Evolutionary conservation across 2,329 filamentous ascomycete species (phyloP).

Genomic region (Plenodomus lindquistii): DNA sequence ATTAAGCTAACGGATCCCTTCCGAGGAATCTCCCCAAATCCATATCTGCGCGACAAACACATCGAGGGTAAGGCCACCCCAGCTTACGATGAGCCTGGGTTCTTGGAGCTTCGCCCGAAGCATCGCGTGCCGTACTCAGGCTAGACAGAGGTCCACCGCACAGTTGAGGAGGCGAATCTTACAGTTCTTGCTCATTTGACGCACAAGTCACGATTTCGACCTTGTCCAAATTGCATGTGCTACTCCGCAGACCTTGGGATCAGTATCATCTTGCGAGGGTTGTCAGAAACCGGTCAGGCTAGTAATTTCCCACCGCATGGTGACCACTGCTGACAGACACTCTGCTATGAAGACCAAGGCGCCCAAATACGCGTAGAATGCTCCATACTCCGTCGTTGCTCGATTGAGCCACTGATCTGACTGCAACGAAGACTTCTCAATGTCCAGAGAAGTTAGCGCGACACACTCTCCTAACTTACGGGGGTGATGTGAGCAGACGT

Average conservation of each 20-base stretch:
- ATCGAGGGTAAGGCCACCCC: background rate
- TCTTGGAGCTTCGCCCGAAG: too few species aligned
- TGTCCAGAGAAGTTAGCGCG: background rate
- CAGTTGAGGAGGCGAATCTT: too few species aligned
- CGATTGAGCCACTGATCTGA: background rate
- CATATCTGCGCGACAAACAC: background rate
- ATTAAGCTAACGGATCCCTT: background rate
- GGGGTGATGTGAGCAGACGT: background rate
- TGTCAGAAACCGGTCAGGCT: background rate
- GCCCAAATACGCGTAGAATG: too few species aligned
- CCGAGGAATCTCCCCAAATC: background rate
- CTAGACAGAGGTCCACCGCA: too few species aligned
- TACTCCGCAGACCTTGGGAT: background rate
- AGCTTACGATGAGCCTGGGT: background rate
- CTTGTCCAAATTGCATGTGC: background rate
- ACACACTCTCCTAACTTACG: background rate
- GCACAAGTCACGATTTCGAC: background rate
- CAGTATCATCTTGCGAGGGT: background rate
- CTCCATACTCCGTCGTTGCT: too few species aligned
- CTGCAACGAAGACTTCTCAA: background rate
- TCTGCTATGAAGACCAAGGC: background rate
- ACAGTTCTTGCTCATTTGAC: too few species aligned
- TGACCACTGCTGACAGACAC: background rate
- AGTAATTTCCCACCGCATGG: background rate
- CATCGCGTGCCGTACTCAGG: too few species aligned